These are phyloP conservation scores for Adansonia rubrostipa DNA, from an alignment of 441 rosid genomes.

Conservation along the genomic window DNA sequence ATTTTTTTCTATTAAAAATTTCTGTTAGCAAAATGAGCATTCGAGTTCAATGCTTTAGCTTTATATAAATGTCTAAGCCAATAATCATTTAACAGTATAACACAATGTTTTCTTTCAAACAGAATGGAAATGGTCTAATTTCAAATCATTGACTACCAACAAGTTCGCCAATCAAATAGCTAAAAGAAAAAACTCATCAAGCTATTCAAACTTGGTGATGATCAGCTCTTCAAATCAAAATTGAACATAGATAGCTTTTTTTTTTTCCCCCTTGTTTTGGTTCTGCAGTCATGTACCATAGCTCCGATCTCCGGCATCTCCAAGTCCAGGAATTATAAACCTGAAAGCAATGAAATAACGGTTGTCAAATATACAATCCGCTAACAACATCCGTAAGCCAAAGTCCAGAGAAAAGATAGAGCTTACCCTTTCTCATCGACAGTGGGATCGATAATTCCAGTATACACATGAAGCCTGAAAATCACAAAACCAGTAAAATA, in stretches of 20 bases:
- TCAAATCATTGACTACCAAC: neutral
- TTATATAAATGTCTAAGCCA: neutral
- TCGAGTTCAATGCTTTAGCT: neutral
- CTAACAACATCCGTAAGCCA: neutral
- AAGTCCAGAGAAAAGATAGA: neutral
- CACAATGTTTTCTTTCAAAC: neutral
- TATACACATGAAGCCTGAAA: slow-evolving; percentile 85
- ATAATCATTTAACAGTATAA: neutral
- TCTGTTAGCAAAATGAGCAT: too few relatives aligned
- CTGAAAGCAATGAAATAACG: slow-evolving; percentile 37
- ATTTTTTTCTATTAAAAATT: too few relatives aligned
- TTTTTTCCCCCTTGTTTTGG: neutral
- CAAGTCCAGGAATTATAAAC: slow-evolving; percentile 91
- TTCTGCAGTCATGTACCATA: slow-evolving; percentile 58
- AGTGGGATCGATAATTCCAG: slow-evolving; percentile 84
- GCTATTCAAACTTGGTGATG: slow-evolving; percentile 22
- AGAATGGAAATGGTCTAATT: neutral
- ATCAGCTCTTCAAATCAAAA: slow-evolving; percentile 37
- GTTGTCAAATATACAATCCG: neutral
- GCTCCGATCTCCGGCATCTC: slow-evolving; percentile 97
- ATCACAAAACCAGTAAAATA: slow-evolving; percentile 14
- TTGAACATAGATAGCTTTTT: slow-evolving; percentile 1
- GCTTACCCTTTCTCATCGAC: slow-evolving; percentile 83
- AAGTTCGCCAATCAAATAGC: neutral
- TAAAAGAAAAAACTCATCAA: neutral